Percentiles rank a stretch among this genome's conserved stretches.
Evolutionary conservation across 805 yeast species (phyloP).

Genomic region (Millerozyma acaciae): DNA sequence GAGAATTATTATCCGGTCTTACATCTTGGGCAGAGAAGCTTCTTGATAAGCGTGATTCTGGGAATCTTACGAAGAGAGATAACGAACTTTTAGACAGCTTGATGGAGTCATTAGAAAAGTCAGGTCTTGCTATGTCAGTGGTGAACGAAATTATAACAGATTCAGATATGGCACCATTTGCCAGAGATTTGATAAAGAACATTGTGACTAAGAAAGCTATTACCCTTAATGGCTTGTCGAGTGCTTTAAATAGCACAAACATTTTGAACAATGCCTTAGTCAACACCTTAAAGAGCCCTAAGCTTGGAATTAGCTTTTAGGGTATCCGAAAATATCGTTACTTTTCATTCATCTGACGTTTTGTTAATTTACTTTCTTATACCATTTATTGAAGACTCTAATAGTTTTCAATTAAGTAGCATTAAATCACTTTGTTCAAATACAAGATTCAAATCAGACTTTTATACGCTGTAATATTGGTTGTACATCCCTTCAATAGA

Average conservation of each 20-base stretch:
- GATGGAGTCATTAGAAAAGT: conserved; percentile 23
- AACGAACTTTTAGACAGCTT: conserved; percentile 18
- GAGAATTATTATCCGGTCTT: background rate
- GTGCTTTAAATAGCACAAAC: conserved; percentile 14
- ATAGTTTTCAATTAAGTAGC: no score
- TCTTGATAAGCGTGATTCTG: conserved; percentile 11
- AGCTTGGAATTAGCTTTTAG: conserved; percentile 11
- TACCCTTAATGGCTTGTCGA: conserved; percentile 11
- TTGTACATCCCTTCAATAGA: no score
- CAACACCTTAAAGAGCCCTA: conserved; percentile 11
- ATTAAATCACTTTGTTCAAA: no score
- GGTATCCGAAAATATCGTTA: background rate
- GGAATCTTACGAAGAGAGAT: conserved; percentile 12
- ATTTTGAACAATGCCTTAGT: conserved; percentile 15
- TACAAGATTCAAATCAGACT: no score
- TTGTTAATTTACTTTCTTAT: background rate
- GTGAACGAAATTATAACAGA: conserved; percentile 22
- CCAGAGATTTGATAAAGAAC: conserved; percentile 19
- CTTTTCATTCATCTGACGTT: background rate
- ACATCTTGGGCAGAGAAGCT: background rate
- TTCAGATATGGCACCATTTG: conserved; percentile 17
- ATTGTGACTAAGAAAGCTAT: conserved; percentile 20
- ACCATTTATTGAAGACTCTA: background rate
- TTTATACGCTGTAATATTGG: no score
- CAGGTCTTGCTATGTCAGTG: conserved; percentile 27